Percentiles rank a stretch among this genome's conserved stretches.
Conservation (phyloP, 805 yeast genomes). For the Saccharomycopsis amapae region DNA sequence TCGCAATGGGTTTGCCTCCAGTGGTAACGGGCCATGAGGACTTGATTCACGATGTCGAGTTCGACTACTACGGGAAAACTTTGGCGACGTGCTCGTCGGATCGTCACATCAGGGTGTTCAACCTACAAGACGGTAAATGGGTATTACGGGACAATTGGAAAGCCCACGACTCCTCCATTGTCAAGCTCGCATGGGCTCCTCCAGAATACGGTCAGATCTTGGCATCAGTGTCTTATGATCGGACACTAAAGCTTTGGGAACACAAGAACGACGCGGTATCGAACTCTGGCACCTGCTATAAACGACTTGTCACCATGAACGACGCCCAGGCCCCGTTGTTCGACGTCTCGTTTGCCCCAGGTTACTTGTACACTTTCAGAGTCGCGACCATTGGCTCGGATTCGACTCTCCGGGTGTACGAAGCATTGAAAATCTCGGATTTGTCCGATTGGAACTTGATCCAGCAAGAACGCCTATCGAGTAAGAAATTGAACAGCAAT, state of each 20-base stretch:
- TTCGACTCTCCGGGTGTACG: conserved; percentile 78
- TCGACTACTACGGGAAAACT: conserved; percentile 88
- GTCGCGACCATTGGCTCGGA: conserved; percentile 86
- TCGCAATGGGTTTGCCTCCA: conserved; percentile 43
- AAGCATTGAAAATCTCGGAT: conserved; percentile 85
- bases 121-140: conserved; percentile 57
- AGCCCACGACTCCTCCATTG: conserved; percentile 87
- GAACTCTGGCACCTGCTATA: conserved; percentile 83
- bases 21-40: conserved; percentile 91
- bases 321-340: conserved; percentile 87
- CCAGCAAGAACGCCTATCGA: conserved; percentile 39
- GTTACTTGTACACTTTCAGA: conserved; percentile 66
- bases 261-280: conserved; percentile 73
- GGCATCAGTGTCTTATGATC: conserved; percentile 85
- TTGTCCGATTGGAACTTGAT: conserved; percentile 74
- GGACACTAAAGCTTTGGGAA: conserved; percentile 86
- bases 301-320: conserved; percentile 62
- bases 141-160: conserved; percentile 82
- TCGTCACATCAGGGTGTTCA: conserved; percentile 82
- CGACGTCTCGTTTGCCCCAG: conserved; percentile 85
- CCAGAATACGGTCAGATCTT: conserved; percentile 88
- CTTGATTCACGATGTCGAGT: conserved; percentile 80
- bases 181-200: conserved; percentile 83
- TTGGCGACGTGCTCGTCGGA: conserved; percentile 94
- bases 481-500: conserved; percentile 25